A percentile compares a stretch with the other conserved stretches of the same genome.
phyloP scores from a whole-genome alignment of 345 rosid species.

The Bruguiera sexangula region DNA sequence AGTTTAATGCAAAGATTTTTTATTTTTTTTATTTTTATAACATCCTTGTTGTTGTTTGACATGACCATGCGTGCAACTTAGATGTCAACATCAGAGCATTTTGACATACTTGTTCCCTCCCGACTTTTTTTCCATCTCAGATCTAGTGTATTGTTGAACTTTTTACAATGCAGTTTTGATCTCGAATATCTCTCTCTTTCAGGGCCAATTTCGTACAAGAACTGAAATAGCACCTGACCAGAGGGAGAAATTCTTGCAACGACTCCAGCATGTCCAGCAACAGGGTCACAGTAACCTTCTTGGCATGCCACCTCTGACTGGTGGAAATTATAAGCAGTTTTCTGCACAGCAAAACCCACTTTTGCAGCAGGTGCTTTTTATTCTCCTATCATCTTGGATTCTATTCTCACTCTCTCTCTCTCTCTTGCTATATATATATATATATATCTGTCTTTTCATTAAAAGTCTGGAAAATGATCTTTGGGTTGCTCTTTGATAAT shows the following conservation, averaged over 20 bases:
- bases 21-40: too few species aligned
- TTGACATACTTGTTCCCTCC: not conserved
- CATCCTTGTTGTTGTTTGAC: too few species aligned
- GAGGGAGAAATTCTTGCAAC: constrained; percentile 80
- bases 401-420: too few species aligned
- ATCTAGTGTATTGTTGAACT: not conserved
- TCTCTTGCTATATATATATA: too few species aligned
- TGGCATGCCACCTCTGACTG: constrained; percentile 66
- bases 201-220: constrained; percentile 75
- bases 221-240: constrained; percentile 91
- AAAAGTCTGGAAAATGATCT: not conserved
- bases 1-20: not conserved
- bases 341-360: constrained; percentile 79
- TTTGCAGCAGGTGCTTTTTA: constrained; percentile 63
- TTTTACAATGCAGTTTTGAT: not conserved
- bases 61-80: too few species aligned
- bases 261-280: constrained; percentile 84
- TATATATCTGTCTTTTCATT: not conserved
- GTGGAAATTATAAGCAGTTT: constrained; percentile 87
- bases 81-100: not conserved
- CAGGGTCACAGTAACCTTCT: constrained; percentile 74
- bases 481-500: not conserved
- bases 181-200: constrained; percentile 1
- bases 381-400: constrained; percentile 17
- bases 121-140: too few species aligned